Conservation (phyloP, 2,329 filamentous ascomycete genomes). For the Chaetomiaceae sp. region DNA sequence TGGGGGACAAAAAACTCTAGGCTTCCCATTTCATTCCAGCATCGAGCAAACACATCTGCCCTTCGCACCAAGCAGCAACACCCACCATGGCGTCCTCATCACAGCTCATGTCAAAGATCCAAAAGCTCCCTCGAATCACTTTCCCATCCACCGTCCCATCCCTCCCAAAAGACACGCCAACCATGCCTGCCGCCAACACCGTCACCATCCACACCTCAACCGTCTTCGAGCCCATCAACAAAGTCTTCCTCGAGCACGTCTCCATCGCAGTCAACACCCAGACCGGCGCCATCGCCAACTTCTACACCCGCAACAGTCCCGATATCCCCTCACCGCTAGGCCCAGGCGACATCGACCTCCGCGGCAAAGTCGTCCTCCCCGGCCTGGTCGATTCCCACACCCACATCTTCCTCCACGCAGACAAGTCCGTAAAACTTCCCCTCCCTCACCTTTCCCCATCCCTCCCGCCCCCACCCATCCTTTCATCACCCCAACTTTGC, state of each 20-base stretch:
- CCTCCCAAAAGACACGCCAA: not conserved
- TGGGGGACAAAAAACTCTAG: no score
- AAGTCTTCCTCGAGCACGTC: constrained; percentile 36
- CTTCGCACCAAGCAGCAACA: no score
- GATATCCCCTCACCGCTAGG: constrained; percentile 20
- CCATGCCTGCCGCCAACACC: constrained; percentile 16
- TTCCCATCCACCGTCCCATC: not conserved
- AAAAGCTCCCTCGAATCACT: not conserved
- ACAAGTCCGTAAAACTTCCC: constrained; percentile 32
- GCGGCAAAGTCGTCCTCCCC: constrained; percentile 46
- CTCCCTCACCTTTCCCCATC: not conserved
- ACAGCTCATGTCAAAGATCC: no score
- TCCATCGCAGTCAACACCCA: constrained; percentile 39
- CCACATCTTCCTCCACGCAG: constrained; percentile 51
- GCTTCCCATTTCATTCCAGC: no score
- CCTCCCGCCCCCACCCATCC: not conserved
- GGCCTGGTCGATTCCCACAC: constrained; percentile 53
- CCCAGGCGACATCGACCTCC: constrained; percentile 47
- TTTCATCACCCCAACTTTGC: not conserved
- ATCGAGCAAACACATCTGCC: no score
- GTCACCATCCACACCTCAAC: constrained; percentile 41
- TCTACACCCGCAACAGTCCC: constrained; percentile 29
- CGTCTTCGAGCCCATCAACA: constrained; percentile 43
- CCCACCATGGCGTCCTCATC: no score
- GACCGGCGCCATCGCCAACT: constrained; percentile 37